A percentile compares a stretch with the other conserved stretches of the same genome.
These are phyloP conservation scores for Annulohypoxylon truncatum DNA, from an alignment of 2,329 filamentous ascomycete genomes.

Conservation along the genomic window DNA sequence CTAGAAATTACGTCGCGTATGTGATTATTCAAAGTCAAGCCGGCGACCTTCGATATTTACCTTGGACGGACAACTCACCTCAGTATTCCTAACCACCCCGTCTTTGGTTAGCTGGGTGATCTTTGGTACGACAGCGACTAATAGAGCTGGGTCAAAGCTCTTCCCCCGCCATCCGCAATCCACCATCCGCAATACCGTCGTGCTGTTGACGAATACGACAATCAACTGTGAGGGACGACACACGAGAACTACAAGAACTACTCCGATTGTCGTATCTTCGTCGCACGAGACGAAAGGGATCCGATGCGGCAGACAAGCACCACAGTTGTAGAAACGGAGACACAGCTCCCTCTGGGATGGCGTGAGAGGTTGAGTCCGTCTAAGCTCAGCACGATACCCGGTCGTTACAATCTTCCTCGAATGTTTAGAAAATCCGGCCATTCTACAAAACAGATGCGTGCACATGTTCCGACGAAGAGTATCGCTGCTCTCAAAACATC, in stretches of 20 bases:
- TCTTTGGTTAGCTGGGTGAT: constrained; percentile 8
- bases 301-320: constrained; percentile 40
- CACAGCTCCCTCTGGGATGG: constrained; percentile 37
- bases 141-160: constrained; percentile 5
- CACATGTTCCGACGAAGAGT: constrained; percentile 14
- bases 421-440: constrained; percentile 26
- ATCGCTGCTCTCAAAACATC: constrained; percentile 82
- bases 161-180: not conserved
- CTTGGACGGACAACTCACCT: constrained; percentile 14
- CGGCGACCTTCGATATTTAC: constrained; percentile 22
- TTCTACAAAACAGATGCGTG: constrained; percentile 31
- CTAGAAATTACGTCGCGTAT: constrained; percentile 26
- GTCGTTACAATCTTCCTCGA: constrained; percentile 35
- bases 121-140: constrained; percentile 7
- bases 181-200: not conserved
- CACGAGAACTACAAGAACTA: not conserved
- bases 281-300: constrained; percentile 13
- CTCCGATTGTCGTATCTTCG: not conserved
- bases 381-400: constrained; percentile 34
- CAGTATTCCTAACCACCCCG: constrained; percentile 7
- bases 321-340: constrained; percentile 37
- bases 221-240: not conserved
- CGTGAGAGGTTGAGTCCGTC: constrained; percentile 40
- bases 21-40: constrained; percentile 32
- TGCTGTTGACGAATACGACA: not conserved